Base-by-base conservation (phyloP, 495 filamentous ascomycete species). In the Haplographium delicatum region DNA sequence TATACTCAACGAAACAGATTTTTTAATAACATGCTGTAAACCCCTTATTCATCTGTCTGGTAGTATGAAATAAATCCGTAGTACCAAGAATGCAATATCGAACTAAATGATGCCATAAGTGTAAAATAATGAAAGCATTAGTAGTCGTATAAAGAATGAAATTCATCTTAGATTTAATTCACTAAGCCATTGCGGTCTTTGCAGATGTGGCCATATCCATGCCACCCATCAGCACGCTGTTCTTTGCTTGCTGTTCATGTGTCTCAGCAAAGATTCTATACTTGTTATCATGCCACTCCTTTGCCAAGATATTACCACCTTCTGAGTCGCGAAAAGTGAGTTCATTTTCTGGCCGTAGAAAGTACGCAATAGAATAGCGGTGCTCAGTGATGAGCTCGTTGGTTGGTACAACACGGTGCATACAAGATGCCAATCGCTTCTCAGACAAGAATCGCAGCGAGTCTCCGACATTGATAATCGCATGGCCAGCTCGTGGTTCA, bases 311-410 rank as follows among this genome's bases (percentile, higher is more conserved):
- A 47, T 62, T 60, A 23, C 70, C 62, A 24, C 74, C 74, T 61
- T 74, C 70, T 54, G 65, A 68, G 58, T 77, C 74, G 52, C 64
- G 62, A 64, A 76, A 78, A 63, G 68, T 63, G 55, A 67, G 67
- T 50, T 72, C 73, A 59, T 78, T 68, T 63, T 78, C 72, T 37
- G 75, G 68, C 9, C 76, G 67, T 42, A 79, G 67, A 68, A 80
- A 79, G 62, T 80, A 80, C 11, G 76, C 74, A 59, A 78, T 72
- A n/a, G 68, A 72, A 68, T 78, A 78, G 46, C 76, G 72, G 63
- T 76, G 69, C 68, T 75, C 68, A 49, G 52, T 51, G 28, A 62
- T 62, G n/a, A n/a, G n/a, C n/a, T n/a, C n/a, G 63, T 74, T 52
- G 47, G 68, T 63, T 10, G 78, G 78, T 24, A 79, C 72, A 10